Evolutionary conservation across 257 asterid genomes (phyloP).

Genomic region (Jacaranda mimosifolia): DNA sequence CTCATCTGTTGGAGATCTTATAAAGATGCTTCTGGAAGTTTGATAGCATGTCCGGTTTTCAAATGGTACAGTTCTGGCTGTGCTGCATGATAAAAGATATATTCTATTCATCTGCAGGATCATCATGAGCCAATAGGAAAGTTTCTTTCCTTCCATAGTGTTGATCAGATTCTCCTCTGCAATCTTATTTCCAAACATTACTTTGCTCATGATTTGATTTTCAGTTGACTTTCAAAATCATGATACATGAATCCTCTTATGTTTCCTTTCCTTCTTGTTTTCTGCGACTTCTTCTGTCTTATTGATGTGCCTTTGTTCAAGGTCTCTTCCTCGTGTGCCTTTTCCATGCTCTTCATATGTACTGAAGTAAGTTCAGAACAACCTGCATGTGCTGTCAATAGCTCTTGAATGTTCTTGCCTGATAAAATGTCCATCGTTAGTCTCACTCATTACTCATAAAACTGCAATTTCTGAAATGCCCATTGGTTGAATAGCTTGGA

Average conservation of each 20-base stretch:
- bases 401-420: slow-evolving; percentile 25
- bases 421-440: slow-evolving; percentile 11
- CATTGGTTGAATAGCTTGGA: slow-evolving; percentile 31
- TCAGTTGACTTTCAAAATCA: slow-evolving; percentile 39
- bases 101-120: slow-evolving; percentile 57
- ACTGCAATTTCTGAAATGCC: slow-evolving; percentile 27
- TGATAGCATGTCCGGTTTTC: slow-evolving; percentile 39
- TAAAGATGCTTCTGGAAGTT: slow-evolving; percentile 50
- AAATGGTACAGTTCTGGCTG: slow-evolving; percentile 41
- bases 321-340: slow-evolving; percentile 38
- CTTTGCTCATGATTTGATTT: slow-evolving; percentile 49
- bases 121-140: slow-evolving; percentile 48
- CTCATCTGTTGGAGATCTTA: slow-evolving; percentile 53
- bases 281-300: slow-evolving; percentile 44
- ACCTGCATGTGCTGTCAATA: slow-evolving; percentile 31
- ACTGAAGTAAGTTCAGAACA: slow-evolving; percentile 32
- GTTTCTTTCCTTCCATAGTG: slow-evolving; percentile 53
- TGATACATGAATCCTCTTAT: slow-evolving; percentile 41
- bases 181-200: slow-evolving; percentile 44
- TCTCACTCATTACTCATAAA: slow-evolving; percentile 26
- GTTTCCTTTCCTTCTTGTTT: slow-evolving; percentile 33
- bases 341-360: slow-evolving; percentile 24
- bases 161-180: slow-evolving; percentile 45
- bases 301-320: slow-evolving; percentile 31
- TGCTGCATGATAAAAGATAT: slow-evolving; percentile 50